A percentile compares a stretch with the other conserved stretches of the same genome.
Conservation (phyloP, 2,329 filamentous ascomycete genomes). For the Colletotrichum neosansevieriae region DNA sequence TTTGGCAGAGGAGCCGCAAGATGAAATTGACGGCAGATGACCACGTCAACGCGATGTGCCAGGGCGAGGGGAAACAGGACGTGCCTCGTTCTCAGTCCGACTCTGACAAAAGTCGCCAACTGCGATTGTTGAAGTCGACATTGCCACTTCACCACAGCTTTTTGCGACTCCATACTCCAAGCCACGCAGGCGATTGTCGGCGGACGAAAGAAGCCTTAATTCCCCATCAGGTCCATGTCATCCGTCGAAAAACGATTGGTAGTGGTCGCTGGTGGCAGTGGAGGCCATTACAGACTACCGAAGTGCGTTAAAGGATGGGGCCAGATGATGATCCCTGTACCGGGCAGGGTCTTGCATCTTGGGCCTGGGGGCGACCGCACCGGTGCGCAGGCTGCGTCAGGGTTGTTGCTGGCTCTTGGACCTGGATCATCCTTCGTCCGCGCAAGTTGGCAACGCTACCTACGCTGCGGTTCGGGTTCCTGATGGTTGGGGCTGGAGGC, state of each 20-base stretch:
- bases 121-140: background rate
- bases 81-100: background rate
- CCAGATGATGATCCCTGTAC: constrained; percentile 36
- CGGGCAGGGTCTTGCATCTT: constrained; percentile 34
- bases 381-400: background rate
- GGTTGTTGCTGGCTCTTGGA: constrained; percentile 31
- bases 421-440: constrained; percentile 37
- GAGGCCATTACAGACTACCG: constrained; percentile 7
- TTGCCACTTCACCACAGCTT: background rate
- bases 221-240: constrained; percentile 7
- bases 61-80: background rate
- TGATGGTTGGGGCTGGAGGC: constrained; percentile 28
- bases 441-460: constrained; percentile 12
- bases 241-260: constrained; percentile 16
- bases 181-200: background rate
- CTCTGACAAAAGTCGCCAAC: too few relatives aligned
- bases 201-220: constrained; percentile 4
- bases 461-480: constrained; percentile 29
- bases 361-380: constrained; percentile 25
- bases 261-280: constrained; percentile 24
- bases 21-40: background rate
- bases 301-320: constrained; percentile 31
- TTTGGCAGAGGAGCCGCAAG: too few relatives aligned
- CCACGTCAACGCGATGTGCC: constrained; percentile 1
- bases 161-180: background rate